phyloP scores from a whole-genome alignment of 1,139 yeast species.

The Yamadazyma diddensiae region DNA sequence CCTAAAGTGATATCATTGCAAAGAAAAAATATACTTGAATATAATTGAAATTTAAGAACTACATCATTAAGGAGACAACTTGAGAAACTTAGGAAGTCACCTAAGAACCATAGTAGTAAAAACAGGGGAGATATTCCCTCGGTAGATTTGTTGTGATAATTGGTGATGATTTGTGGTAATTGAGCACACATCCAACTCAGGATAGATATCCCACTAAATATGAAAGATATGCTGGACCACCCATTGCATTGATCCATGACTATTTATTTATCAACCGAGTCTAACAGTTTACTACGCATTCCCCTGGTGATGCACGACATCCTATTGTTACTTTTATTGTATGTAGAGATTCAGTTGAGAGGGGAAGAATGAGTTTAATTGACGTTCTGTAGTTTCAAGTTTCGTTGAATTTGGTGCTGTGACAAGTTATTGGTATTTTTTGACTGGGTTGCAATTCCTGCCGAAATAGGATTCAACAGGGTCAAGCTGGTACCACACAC shows the following conservation, averaged over 20 bases:
- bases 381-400: no score
- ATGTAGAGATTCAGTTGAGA: no score
- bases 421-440: no score
- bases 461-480: no score
- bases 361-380: no score
- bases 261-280: no score
- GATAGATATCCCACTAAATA: constrained; percentile 35
- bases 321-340: no score
- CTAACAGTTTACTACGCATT: no score
- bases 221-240: constrained; percentile 20
- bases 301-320: no score
- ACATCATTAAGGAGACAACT: constrained; percentile 81
- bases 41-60: constrained; percentile 67
- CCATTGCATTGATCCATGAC: constrained; percentile 7
- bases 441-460: no score
- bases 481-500: no score
- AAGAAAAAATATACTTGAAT: constrained; percentile 72
- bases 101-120: constrained; percentile 74
- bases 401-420: no score
- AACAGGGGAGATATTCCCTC: constrained; percentile 84
- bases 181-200: constrained; percentile 81
- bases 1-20: constrained; percentile 69
- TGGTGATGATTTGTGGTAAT: constrained; percentile 78
- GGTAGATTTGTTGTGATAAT: constrained; percentile 73
- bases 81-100: constrained; percentile 75